Base-by-base conservation (phyloP, 768 basidiomycete genomes). In the Leucosporidium scottii region DNA sequence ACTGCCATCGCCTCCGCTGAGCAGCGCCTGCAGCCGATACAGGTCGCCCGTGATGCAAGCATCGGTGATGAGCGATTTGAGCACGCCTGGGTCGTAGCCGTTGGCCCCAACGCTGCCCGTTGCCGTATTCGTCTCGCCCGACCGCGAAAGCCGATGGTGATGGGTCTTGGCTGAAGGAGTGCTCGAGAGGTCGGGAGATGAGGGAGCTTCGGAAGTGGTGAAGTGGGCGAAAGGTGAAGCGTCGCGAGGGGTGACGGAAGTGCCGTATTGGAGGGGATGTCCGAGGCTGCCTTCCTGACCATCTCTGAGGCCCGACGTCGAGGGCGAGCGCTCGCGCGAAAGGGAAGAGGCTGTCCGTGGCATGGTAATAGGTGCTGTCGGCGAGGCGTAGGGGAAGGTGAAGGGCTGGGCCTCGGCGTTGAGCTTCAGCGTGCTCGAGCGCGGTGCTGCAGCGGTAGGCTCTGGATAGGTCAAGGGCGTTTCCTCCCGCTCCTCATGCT, bases 1-100 rank as follows among this genome's bases (percentile, higher is more conserved):
- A 18, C 36, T 61, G 53, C 27, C 59, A 3, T 20, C 47, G 13
- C 53, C 28, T 1, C 25, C 3, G 20, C 25, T 9, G 28, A 62
- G 56, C 56, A 66, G 67, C 28, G 54, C 60, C 25, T 50, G 31
- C 12, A 70, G 62, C 0, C 61, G 64, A 8, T 61, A 62, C 36
- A 65, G 47, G 48, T 69, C 64, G 36, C 68, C 63, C 21, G 61
- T 39, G 3, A 48, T 49, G 12, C 27, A 39, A 0, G 68, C 60
- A 4, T 34, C 30, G 9, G 25, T 9, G 49, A 69, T 65, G 13
- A 68, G 51, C 21, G 59, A 64, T 12, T 62, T 50, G 21, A 59
- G 48, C 15, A 53, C 53, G n/a, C 48, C 39, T n/a, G 54, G 55
- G 12, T 64, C 68, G 60, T 64, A 56, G 25, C 62, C 59, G 2